phyloP scores from a whole-genome alignment of 2,329 filamentous ascomycete genomes.

The Phaeosphaeriaceae sp. region DNA sequence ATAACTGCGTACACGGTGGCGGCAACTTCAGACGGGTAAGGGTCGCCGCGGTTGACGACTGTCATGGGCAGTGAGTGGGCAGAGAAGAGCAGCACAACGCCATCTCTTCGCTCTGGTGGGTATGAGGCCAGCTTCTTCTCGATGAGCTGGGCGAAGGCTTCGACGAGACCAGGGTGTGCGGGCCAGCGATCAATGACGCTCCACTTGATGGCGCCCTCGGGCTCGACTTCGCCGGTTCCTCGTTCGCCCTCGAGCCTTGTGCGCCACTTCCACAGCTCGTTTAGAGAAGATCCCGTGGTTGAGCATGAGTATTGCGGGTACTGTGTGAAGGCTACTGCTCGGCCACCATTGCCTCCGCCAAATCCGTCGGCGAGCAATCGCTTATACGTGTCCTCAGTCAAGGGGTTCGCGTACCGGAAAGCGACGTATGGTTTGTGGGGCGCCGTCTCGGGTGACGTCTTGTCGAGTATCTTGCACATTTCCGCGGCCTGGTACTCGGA shows the following conservation, averaged over 20 bases:
- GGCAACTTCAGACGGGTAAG: conserved; percentile 93
- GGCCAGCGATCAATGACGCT: conserved; percentile 99
- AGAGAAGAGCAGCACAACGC: conserved; percentile 89
- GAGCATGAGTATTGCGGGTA: conserved; percentile 99
- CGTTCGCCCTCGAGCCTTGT: conserved; percentile 83
- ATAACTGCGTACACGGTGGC: conserved; percentile 98
- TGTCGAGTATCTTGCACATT: conserved; percentile 97
- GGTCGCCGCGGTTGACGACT: conserved; percentile 95
- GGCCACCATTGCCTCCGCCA: conserved; percentile 84
- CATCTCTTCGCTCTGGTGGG: conserved; percentile 76
- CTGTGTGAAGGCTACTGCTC: conserved; percentile 96
- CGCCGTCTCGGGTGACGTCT: conserved; percentile 87
- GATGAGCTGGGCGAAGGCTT: conserved; percentile 92
- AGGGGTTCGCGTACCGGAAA: conserved; percentile 90
- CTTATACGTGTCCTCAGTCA: conserved; percentile 94
- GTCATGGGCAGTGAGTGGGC: conserved; percentile 97
- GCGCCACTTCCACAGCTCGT: conserved; percentile 98
- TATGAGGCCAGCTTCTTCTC: conserved; percentile 85
- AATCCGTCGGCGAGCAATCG: conserved; percentile 87
- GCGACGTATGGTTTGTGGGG: conserved; percentile 98
- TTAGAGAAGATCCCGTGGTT: conserved; percentile 93
- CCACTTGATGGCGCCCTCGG: conserved; percentile 82
- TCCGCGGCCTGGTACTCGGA: conserved; percentile 91
- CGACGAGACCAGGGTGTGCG: conserved; percentile 84
- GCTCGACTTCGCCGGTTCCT: conserved; percentile 58